phyloP scores from a whole-genome alignment of 179 eudicot species.

The Silene vulgaris region DNA sequence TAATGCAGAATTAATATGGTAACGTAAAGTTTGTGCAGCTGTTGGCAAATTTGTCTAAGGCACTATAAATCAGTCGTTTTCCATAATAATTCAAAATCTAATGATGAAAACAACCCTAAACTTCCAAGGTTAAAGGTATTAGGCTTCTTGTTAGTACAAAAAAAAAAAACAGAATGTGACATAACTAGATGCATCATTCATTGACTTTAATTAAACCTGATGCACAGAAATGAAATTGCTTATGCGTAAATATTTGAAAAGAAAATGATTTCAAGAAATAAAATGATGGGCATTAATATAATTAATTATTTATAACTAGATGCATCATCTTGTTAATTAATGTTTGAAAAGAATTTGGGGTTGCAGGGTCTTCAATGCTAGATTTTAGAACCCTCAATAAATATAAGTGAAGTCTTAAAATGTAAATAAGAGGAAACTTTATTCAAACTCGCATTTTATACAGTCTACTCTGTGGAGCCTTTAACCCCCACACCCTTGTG shows the following conservation, averaged over 20 bases:
- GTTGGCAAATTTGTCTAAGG: neutral
- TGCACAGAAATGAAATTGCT: neutral
- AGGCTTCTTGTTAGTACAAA: neutral
- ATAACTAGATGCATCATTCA: slow-evolving; percentile 1
- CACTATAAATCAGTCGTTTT: neutral
- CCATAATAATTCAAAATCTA: neutral
- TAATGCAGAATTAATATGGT: no score
- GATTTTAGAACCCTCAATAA: neutral
- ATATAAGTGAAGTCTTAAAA: no score
- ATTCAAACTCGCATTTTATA: no score
- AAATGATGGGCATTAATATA: no score
- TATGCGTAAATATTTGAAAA: neutral
- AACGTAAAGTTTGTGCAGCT: neutral
- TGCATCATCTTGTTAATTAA: no score
- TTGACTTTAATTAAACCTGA: neutral
- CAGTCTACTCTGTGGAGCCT: no score
- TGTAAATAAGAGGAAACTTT: no score
- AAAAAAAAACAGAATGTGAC: neutral
- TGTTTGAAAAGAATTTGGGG: no score
- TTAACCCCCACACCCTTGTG: no score
- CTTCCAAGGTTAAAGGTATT: neutral
- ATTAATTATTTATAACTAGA: no score
- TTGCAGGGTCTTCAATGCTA: neutral
- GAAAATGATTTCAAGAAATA: neutral
- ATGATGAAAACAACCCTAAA: neutral